phyloP scores from a whole-genome alignment of 2,329 filamentous ascomycete species.

The Neopestalotiopsis sp. region DNA sequence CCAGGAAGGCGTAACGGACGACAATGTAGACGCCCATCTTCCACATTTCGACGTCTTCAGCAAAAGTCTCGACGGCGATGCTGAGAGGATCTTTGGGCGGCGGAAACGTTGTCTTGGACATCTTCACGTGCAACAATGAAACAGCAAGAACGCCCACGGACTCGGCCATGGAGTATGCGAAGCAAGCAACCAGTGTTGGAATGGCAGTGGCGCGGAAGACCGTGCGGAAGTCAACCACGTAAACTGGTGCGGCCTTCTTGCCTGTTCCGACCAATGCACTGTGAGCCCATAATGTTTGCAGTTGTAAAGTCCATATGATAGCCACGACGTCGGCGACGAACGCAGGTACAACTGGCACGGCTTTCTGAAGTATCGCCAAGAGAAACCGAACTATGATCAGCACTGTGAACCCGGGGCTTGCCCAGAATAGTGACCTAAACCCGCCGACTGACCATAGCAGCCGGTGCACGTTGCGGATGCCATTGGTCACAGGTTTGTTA shows the following conservation, averaged over 20 bases:
- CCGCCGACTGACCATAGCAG: constrained; percentile 66
- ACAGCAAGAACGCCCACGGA: background rate
- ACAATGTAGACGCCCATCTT: constrained; percentile 50
- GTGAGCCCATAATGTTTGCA: constrained; percentile 81
- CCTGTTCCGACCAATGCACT: constrained; percentile 75
- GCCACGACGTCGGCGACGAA: constrained; percentile 58
- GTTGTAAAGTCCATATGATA: constrained; percentile 64
- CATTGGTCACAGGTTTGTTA: constrained; percentile 45
- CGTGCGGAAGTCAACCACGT: constrained; percentile 66
- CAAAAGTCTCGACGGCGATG: background rate
- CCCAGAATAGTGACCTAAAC: constrained; percentile 69
- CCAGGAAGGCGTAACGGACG: constrained; percentile 29
- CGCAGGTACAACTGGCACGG: constrained; percentile 41
- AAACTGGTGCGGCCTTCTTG: constrained; percentile 64
- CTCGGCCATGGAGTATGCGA: background rate
- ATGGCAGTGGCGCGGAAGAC: constrained; percentile 70
- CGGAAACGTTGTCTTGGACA: background rate
- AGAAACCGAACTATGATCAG: constrained; percentile 37
- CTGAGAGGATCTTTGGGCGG: background rate
- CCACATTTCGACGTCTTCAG: constrained; percentile 41
- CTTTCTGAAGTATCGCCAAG: constrained; percentile 48
- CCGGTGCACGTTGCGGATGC: constrained; percentile 51
- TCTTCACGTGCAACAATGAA: background rate
- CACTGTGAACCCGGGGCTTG: constrained; percentile 55
- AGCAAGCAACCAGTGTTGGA: constrained; percentile 63